Percentiles rank a stretch among this genome's conserved stretches.
These are phyloP conservation scores for Arabidopsis thaliana DNA, from an alignment of 345 rosid species.

Conservation along the genomic window TAIR10.1 NC_003075.7:13728001-13728500, in stretches of 20 bases:
- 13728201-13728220: constrained; percentile 88
- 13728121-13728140: background rate
- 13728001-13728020: constrained; percentile 87
- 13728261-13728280: constrained; percentile 84
- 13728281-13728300: constrained; percentile 82
- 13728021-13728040: constrained; percentile 90
- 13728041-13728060: constrained; percentile 83
- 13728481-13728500: constrained; percentile 48
- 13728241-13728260: constrained; percentile 93
- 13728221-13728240: constrained; percentile 95
- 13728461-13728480: constrained; percentile 59
- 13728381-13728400: constrained; percentile 68
- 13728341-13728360: constrained; percentile 86
- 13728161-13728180: constrained; percentile 79
- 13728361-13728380: constrained; percentile 78
- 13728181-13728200: constrained; percentile 88
- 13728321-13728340: constrained; percentile 62
- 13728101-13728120: background rate
- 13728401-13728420: background rate
- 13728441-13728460: background rate
- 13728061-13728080: constrained; percentile 55
- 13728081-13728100: background rate
- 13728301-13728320: constrained; percentile 80
- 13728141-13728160: constrained; percentile 61
- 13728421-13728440: background rate